These are phyloP conservation scores for Aurifilum marmelostoma DNA, from an alignment of 2,329 filamentous ascomycete species.

Conservation along the genomic window DNA sequence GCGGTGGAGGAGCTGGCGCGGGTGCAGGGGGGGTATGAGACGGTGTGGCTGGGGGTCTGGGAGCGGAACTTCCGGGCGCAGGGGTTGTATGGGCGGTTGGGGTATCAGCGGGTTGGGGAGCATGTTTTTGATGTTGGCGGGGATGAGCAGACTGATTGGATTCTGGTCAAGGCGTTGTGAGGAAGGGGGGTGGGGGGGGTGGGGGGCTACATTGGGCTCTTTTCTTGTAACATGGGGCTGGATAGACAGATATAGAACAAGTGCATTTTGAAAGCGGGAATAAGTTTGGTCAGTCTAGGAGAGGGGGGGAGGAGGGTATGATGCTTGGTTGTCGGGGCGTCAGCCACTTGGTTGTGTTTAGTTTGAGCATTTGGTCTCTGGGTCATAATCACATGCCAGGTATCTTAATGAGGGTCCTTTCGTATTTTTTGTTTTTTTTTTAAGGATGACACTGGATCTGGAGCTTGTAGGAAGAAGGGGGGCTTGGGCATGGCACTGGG, in stretches of 20 bases:
- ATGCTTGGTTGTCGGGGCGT: not conserved
- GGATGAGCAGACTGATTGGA: constrained; percentile 46
- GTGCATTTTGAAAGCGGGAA: not conserved
- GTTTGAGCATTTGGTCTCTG: not conserved
- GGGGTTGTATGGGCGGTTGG: constrained; percentile 45
- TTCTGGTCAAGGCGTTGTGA: constrained; percentile 38
- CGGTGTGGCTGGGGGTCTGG: constrained; percentile 53
- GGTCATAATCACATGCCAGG: too few species aligned
- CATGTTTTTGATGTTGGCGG: constrained; percentile 48
- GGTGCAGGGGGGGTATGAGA: constrained; percentile 38
- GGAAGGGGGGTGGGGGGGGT: not conserved
- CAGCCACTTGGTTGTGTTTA: not conserved
- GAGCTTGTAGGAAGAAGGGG: too few species aligned
- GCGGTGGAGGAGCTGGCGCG: constrained; percentile 40
- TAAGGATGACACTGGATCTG: too few species aligned
- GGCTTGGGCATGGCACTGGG: too few species aligned
- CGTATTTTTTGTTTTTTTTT: too few species aligned
- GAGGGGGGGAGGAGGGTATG: not conserved
- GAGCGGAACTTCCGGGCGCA: constrained; percentile 47
- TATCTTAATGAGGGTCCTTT: too few species aligned
- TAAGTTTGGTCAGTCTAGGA: not conserved
- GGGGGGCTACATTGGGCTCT: not conserved
- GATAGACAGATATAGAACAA: not conserved
- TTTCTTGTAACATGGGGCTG: not conserved
- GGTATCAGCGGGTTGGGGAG: constrained; percentile 43